Base-by-base conservation (phyloP, 2,329 filamentous ascomycete species). In the Colletotrichum lupini region DNA sequence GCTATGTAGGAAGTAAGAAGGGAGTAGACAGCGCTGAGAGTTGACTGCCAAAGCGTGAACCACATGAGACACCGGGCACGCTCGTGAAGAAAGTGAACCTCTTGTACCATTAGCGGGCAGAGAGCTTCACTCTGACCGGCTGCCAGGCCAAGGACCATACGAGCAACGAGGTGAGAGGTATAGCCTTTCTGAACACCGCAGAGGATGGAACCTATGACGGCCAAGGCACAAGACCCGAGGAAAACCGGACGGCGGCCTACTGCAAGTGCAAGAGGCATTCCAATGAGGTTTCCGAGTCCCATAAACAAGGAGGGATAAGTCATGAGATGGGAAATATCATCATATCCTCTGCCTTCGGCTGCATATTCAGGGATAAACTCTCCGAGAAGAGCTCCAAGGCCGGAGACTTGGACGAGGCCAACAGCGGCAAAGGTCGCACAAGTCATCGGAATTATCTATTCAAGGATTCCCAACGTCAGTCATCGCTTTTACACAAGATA, bases 41-140 rank as follows among this genome's bases (percentile, higher is more conserved):
- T 80, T 3, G 82, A 81, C 58, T 86, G 83, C 11, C 82, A 81
- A 0, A 83, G 81, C 30, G 81, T 81, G 65, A 85, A 84, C 68
- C 82, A 80, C 82, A 85, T 86, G 19, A 84, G 76, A 42, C 77
- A 84, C 1, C 67, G 62, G 53, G 82, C 82, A 5, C 84, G 78
- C 75, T 86, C 84, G 76, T 86, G 85, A 0, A 86, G 76, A 71
- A 86, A 87, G 74, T 84, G 84, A 12, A 85, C 79, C 67, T 84
- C 82, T 76, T 85, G 77, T 26, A 76, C 72, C 37, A 85, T 84
- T 80, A 85, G 80, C 0, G 83, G 83, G 2, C 83, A 81, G 4
- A 85, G 76, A 4, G 83, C 83, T 70, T 85, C 83, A 62, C 81
- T 83, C 74, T 85, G 83, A 8, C 83, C 84, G 6, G 83, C 83